These are phyloP conservation scores for Sphaerulina musiva DNA, from an alignment of 2,329 filamentous ascomycete species.

Conservation along the genomic window DNA sequence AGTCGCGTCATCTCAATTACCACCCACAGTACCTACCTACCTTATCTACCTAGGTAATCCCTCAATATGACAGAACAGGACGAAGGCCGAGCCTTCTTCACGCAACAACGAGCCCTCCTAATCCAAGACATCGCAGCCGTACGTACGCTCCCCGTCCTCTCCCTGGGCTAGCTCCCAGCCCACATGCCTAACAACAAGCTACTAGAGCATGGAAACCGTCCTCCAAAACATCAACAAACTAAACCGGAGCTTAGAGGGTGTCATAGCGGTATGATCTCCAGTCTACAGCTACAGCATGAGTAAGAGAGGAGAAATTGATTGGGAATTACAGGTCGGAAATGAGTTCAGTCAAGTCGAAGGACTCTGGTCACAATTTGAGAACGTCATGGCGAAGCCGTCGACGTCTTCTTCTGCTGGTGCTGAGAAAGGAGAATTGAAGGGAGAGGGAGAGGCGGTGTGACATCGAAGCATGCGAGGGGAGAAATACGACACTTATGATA, in stretches of 20 bases:
- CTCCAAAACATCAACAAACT: conserved; percentile 94
- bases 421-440: conserved; percentile 34
- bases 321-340: conserved; percentile 58
- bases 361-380: conserved; percentile 94
- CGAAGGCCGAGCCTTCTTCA: conserved; percentile 57
- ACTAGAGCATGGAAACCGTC: conserved; percentile 70
- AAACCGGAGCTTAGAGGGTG: conserved; percentile 83
- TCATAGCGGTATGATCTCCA: conserved; percentile 64
- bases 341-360: conserved; percentile 97
- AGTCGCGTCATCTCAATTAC: not conserved
- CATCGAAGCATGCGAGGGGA: not conserved
- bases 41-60: not conserved
- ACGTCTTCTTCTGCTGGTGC: conserved; percentile 21
- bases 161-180: not conserved
- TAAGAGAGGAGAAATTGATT: conserved; percentile 38
- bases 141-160: conserved; percentile 5
- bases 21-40: not conserved
- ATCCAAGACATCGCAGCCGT: conserved; percentile 69
- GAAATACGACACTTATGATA: not conserved
- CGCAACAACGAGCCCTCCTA: conserved; percentile 66
- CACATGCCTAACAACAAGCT: not conserved
- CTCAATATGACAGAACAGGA: conserved; percentile 4
- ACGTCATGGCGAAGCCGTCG: conserved; percentile 73
- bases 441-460: conserved; percentile 16
- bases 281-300: not conserved